phyloP scores from a whole-genome alignment of 1,139 yeast species.

The Tardiomyces blankii region DNA sequence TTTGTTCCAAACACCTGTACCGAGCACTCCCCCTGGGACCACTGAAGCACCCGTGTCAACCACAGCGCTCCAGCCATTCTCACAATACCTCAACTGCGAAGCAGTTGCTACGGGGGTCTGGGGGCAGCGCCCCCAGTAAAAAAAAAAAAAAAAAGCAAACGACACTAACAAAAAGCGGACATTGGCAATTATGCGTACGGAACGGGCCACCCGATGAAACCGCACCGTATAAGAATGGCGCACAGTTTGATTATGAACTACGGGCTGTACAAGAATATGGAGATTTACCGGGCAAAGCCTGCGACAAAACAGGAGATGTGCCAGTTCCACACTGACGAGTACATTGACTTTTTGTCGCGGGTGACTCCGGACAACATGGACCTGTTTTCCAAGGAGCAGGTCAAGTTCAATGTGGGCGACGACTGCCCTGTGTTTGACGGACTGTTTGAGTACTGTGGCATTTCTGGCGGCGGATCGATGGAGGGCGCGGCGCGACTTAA shows the following conservation, averaged over 20 bases:
- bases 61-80: too few relatives aligned
- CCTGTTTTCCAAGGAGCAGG: conserved; percentile 82
- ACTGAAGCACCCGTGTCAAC: too few relatives aligned
- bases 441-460: conserved; percentile 85
- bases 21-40: too few relatives aligned
- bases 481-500: conserved; percentile 93
- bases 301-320: conserved; percentile 99
- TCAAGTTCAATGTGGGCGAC: conserved; percentile 92
- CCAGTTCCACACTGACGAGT: conserved; percentile 96
- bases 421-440: conserved; percentile 98
- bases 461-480: conserved; percentile 93
- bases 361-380: conserved; percentile 94
- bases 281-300: conserved; percentile 91
- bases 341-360: conserved; percentile 83
- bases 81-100: too few relatives aligned
- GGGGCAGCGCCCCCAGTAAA: too few relatives aligned
- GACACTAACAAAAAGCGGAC: conserved; percentile 39
- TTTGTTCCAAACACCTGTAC: too few relatives aligned
- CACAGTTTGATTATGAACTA: conserved; percentile 95
- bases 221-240: conserved; percentile 97
- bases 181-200: conserved; percentile 98
- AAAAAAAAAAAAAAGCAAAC: not conserved
- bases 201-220: conserved; percentile 98
- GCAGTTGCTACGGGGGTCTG: too few relatives aligned
- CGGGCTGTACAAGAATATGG: conserved; percentile 94